Evolutionary conservation across 192 early-diverging fungal species (phyloP), one percentile per base, ranked within the genome.

Genomic region (Backusella morwellensis): DNA sequence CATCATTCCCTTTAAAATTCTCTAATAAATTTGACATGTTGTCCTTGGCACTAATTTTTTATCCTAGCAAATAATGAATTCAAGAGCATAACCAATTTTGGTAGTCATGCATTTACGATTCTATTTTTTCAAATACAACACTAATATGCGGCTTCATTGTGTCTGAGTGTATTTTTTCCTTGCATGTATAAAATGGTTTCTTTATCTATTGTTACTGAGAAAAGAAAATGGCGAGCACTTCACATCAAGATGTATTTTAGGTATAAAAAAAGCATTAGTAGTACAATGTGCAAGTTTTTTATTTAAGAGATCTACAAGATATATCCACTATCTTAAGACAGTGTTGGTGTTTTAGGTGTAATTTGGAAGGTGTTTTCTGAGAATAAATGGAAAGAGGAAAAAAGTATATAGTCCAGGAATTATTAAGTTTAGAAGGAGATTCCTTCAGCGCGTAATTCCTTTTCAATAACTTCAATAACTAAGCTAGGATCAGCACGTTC

Each of bases 391-490:
- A n/a, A 29, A 14, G 9, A 26, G 52, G 52, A 7, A 21, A 23
- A 12, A 14, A 29, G 23, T 63, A 14, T 63, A 29, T 12, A 63
- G 4, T 14, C 12, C 56, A 63, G 21, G 9, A 29, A 11, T 12
- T 29, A 29, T 63, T 63, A 8, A 63, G 1, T 68, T 56, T 81
- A 81, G 68, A 81, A 81, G 44, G 66, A 54, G n/a, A 83, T 42
- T 44, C 82, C 82, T 74, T 85, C 84, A 7, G 70, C 36, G 35
- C 79, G 73, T 17, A 90, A 79, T 36, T 90, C 83, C 44, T 83
- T 84, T 67, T 85, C 88, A 75, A 89, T 88, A 26, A 82, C 84
- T 59, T 85, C 78, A 71, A 88, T 88, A 12, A 91, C 84, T 11
- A 88, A 69, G 29, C 75, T 75, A 35, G 84, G 80, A 52, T 88